Evolutionary conservation across 371 early-diverging fungal genomes (phyloP).

Genomic region (Mortierella sp.): DNA sequence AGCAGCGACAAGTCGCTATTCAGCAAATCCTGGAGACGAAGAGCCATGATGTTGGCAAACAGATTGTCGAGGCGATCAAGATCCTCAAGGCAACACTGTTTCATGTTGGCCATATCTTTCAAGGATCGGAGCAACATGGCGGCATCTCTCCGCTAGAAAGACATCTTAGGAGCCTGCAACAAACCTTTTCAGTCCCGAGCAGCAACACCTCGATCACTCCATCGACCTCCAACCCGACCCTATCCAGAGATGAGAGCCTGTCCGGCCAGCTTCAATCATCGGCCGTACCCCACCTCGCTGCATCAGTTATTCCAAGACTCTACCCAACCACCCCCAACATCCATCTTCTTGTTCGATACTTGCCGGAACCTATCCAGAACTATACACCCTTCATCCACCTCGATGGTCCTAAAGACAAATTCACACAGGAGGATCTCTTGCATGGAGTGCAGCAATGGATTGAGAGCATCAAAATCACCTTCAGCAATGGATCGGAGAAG

Average conservation of each 20-base stretch:
- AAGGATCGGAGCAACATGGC: conserved; percentile 22
- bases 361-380: conserved; percentile 64
- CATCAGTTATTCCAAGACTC: conserved; percentile 59
- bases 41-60: conserved; percentile 21
- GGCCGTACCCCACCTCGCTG: conserved; percentile 10
- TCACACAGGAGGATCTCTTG: conserved; percentile 42
- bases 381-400: conserved; percentile 59
- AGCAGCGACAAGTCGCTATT: conserved; percentile 57
- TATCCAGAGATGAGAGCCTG: conserved; percentile 1
- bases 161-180: conserved; percentile 37
- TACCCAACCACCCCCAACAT: conserved; percentile 70
- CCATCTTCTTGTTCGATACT: conserved; percentile 65
- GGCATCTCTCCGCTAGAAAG: conserved; percentile 25
- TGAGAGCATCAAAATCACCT: conserved; percentile 26
- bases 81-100: conserved; percentile 58
- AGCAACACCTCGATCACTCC: neutral
- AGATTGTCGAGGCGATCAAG: conserved; percentile 41
- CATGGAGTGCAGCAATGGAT: conserved; percentile 55
- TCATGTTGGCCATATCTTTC: conserved; percentile 56
- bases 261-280: conserved; percentile 12
- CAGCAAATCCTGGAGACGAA: conserved; percentile 40
- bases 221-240: neutral
- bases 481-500: conserved; percentile 37
- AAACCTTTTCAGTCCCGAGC: conserved; percentile 31
- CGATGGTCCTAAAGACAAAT: conserved; percentile 15